These are phyloP conservation scores for Globisporangium cylindrosporum DNA, from an alignment of 352 stramenopile genomes.

Conservation along the genomic window DNA sequence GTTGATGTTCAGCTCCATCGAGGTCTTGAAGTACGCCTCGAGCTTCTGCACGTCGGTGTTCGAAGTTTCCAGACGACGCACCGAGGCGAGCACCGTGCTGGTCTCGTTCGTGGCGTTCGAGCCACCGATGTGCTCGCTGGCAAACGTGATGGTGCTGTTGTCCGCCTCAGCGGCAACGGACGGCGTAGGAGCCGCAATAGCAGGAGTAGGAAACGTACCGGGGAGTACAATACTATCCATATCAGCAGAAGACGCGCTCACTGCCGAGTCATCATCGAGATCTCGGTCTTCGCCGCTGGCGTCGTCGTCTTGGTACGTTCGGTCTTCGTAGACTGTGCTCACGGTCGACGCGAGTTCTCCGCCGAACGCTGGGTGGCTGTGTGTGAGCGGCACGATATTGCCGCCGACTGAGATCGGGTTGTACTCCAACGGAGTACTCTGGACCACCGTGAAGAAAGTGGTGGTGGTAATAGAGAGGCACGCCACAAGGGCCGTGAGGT, in stretches of 20 bases:
- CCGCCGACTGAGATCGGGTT: constrained; percentile 24
- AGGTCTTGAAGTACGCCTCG: constrained; percentile 31
- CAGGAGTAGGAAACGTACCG: background rate
- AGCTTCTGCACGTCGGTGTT: constrained; percentile 36
- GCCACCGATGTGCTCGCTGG: constrained; percentile 6
- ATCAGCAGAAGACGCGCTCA: background rate
- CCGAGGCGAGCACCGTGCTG: constrained; percentile 6
- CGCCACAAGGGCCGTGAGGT: constrained; percentile 12
- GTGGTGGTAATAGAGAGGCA: constrained; percentile 10
- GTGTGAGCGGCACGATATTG: constrained; percentile 26
- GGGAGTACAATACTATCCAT: background rate
- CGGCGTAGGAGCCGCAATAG: background rate
- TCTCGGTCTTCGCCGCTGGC: constrained; percentile 5
- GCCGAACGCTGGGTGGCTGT: constrained; percentile 40
- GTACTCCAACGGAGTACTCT: constrained; percentile 22
- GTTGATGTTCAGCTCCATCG: constrained; percentile 26
- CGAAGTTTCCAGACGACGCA: constrained; percentile 20
- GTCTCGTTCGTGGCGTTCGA: constrained; percentile 5
- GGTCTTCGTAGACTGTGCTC: constrained; percentile 22
- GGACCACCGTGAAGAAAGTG: constrained; percentile 3
- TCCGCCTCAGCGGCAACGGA: background rate
- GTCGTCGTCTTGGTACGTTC: constrained; percentile 20
- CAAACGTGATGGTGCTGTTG: constrained; percentile 15
- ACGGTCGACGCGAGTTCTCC: constrained; percentile 11
- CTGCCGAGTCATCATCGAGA: background rate